These are phyloP conservation scores for Paramarasmius palmivorus DNA, from an alignment of 1,284 basidiomycete genomes.

Conservation along the genomic window DNA sequence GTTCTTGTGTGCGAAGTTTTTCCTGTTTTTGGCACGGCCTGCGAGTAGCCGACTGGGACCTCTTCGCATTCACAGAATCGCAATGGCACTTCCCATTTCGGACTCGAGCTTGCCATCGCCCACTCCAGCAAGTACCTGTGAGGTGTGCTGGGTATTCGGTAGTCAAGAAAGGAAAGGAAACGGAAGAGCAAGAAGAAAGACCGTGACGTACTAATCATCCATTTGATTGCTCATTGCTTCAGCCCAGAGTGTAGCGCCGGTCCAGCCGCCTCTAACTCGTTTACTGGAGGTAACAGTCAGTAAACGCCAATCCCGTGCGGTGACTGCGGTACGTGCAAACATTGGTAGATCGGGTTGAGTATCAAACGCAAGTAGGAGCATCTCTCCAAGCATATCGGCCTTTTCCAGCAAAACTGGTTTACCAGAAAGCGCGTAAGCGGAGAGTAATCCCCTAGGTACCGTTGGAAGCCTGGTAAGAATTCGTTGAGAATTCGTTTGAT, in stretches of 20 bases:
- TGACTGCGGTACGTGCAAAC: constrained; percentile 42
- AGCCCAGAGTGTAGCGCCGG: constrained; percentile 34
- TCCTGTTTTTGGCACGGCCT: too few species aligned
- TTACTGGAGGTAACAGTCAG: constrained; percentile 27
- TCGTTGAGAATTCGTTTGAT: constrained; percentile 43
- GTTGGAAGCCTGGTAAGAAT: constrained; percentile 79
- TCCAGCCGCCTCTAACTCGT: constrained; percentile 32
- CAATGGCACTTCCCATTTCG: too few species aligned
- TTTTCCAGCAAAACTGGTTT: constrained; percentile 53
- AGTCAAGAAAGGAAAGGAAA: not conserved
- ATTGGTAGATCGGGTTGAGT: constrained; percentile 53
- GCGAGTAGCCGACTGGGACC: too few species aligned
- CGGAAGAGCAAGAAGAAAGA: not conserved
- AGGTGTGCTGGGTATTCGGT: constrained; percentile 61
- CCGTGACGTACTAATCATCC: constrained; percentile 53
- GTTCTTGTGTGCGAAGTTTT: too few species aligned
- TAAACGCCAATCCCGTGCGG: constrained; percentile 6
- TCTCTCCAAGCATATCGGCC: constrained; percentile 55
- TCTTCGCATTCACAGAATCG: too few species aligned
- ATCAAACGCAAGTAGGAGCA: constrained; percentile 56
- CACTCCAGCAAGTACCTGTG: too few species aligned
- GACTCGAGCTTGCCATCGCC: too few species aligned
- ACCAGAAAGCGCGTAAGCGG: constrained; percentile 71
- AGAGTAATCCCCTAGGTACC: constrained; percentile 78
- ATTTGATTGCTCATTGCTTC: constrained; percentile 59